Conservation (phyloP, 768 basidiomycete genomes). For the Macrocybe gigantea region DNA sequence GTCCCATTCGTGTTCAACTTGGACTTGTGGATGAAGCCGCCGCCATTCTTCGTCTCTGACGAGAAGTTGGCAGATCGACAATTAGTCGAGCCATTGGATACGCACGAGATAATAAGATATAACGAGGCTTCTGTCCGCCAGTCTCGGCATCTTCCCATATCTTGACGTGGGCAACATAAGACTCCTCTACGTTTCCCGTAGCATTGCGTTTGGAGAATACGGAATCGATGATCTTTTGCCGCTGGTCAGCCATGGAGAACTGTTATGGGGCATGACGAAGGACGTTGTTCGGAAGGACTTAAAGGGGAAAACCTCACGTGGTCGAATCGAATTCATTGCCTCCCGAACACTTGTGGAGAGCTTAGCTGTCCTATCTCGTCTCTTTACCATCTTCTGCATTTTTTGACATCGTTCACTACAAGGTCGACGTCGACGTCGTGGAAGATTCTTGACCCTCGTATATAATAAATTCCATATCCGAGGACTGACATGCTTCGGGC, state of each 20-base stretch:
- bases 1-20: conserved; percentile 92
- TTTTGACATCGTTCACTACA: too few relatives aligned
- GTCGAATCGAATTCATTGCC: too few relatives aligned
- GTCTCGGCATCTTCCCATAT: conserved; percentile 89
- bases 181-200: conserved; percentile 61
- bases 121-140: conserved; percentile 78
- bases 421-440: too few relatives aligned
- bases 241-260: conserved; percentile 39
- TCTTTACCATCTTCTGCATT: too few relatives aligned
- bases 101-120: conserved; percentile 87
- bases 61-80: conserved; percentile 6
- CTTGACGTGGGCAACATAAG: conserved; percentile 85
- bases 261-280: too few relatives aligned
- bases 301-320: too few relatives aligned
- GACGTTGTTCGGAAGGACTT: too few relatives aligned
- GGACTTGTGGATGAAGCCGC: conserved; percentile 88
- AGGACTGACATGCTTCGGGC: too few relatives aligned
- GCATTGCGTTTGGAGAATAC: conserved; percentile 75
- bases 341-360: too few relatives aligned
- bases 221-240: conserved; percentile 72
- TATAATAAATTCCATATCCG: too few relatives aligned
- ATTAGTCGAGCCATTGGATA: conserved; percentile 13
- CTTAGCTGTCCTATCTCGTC: too few relatives aligned
- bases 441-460: too few relatives aligned
- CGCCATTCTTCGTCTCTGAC: conserved; percentile 54